A percentile compares a stretch with the other conserved stretches of the same genome.
Conservation (phyloP, 2,329 filamentous ascomycete species). For the Cordyceps fumosorosea region DNA sequence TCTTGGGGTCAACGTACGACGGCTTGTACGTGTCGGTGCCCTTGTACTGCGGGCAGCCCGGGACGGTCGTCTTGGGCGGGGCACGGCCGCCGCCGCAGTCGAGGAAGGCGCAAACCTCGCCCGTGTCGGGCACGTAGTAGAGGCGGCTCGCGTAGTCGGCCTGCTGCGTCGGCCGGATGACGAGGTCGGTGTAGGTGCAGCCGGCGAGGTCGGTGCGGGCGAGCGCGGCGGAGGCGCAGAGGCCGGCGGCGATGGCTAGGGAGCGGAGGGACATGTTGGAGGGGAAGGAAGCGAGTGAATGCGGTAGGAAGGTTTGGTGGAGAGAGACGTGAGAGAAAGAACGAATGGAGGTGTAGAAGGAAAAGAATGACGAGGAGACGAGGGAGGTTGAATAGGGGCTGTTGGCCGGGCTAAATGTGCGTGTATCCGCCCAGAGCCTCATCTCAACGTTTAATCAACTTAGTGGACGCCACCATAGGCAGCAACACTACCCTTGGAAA, state of each 20-base stretch:
- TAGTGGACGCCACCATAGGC: neutral
- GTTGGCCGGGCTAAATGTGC: neutral
- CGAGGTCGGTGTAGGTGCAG: constrained; percentile 35
- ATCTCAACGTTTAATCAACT: neutral
- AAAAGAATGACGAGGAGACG: neutral
- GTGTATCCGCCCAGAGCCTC: neutral
- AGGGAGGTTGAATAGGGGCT: neutral
- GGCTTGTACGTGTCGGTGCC: constrained; percentile 40
- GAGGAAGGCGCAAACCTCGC: constrained; percentile 56
- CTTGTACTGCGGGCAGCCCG: constrained; percentile 50
- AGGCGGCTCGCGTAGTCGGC: constrained; percentile 39
- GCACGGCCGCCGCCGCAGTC: constrained; percentile 64
- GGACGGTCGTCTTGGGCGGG: constrained; percentile 55
- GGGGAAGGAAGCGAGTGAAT: too few species aligned
- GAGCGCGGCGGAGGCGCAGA: constrained; percentile 25
- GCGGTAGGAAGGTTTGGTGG: too few species aligned
- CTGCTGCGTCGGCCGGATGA: constrained; percentile 23
- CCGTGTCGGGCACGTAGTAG: constrained; percentile 47
- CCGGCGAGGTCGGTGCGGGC: constrained; percentile 41
- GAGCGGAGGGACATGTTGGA: constrained; percentile 15
- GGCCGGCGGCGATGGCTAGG: constrained; percentile 20
- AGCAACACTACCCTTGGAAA: too few species aligned
- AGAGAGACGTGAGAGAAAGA: too few species aligned
- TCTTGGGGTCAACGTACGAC: constrained; percentile 36
- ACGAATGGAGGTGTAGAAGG: neutral